Evolutionary conservation across 1,139 yeast species (phyloP).

Genomic region (Taiozyma sp.): DNA sequence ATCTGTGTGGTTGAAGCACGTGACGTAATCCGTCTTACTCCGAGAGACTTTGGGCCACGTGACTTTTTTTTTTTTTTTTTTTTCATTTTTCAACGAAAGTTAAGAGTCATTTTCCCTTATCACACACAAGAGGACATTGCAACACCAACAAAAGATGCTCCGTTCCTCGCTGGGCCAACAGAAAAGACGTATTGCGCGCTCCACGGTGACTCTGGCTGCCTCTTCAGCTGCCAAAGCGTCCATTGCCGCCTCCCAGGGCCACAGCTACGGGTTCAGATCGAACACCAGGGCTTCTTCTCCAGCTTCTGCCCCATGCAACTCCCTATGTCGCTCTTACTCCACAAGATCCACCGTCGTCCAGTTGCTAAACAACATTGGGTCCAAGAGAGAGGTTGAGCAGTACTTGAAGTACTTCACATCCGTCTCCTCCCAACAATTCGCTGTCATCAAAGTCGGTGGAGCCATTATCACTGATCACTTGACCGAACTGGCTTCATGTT

Average conservation of each 20-base stretch:
- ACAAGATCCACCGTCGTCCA: slow-evolving; percentile 95
- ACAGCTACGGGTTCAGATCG: slow-evolving; percentile 6
- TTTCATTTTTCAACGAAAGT: not conserved
- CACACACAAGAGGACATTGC: not conserved
- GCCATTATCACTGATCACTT: slow-evolving; percentile 95
- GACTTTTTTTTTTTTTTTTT: too few species aligned
- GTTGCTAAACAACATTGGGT: slow-evolving; percentile 89
- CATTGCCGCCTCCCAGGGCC: slow-evolving; percentile 5
- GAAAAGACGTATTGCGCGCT: slow-evolving; percentile 22
- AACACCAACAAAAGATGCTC: slow-evolving; percentile 14
- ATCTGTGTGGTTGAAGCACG: too few species aligned
- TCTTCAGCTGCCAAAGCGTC: slow-evolving; percentile 8
- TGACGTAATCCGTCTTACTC: too few species aligned
- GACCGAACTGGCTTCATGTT: slow-evolving; percentile 89
- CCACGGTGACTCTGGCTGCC: slow-evolving; percentile 12
- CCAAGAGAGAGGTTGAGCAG: slow-evolving; percentile 96
- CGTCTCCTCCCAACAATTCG: slow-evolving; percentile 93
- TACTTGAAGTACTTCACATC: slow-evolving; percentile 94
- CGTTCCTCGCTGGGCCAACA: slow-evolving; percentile 23
- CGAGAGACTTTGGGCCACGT: too few species aligned
- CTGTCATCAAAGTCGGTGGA: slow-evolving; percentile 98
- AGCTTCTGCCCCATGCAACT: slow-evolving; percentile 3
- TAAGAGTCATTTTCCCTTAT: not conserved
- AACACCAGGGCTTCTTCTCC: slow-evolving; percentile 2
- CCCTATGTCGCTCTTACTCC: slow-evolving; percentile 23